Evolutionary conservation across 192 early-diverging fungal genomes (phyloP).

Genomic region (Linnemannia schmuckeri): DNA sequence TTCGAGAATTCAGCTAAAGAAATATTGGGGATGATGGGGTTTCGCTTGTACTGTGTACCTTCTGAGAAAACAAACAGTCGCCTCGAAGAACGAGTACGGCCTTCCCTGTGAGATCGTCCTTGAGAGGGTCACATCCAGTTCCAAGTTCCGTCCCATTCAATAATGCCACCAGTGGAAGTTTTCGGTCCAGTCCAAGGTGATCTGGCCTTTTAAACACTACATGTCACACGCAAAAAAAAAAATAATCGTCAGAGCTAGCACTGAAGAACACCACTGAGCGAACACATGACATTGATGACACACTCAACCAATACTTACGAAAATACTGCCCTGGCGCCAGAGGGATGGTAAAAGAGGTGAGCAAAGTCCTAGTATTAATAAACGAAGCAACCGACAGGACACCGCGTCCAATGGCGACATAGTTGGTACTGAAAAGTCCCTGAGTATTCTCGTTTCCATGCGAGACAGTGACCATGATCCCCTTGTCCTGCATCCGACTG

Average conservation of each 20-base stretch:
- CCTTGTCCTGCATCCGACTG: slow-evolving; percentile 41
- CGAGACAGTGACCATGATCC: slow-evolving; percentile 67
- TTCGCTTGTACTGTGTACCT: slow-evolving; percentile 1
- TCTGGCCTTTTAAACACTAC: slow-evolving; percentile 14
- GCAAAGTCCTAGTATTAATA: slow-evolving; percentile 55
- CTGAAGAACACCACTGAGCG: too few relatives aligned
- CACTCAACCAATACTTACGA: slow-evolving; percentile 2
- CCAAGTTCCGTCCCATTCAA: slow-evolving; percentile 51
- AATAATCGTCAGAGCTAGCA: not conserved
- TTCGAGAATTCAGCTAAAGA: not conserved
- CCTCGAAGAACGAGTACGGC: slow-evolving; percentile 75
- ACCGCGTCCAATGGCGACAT: slow-evolving; percentile 63
- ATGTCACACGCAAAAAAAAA: not conserved
- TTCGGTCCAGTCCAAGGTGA: slow-evolving; percentile 13
- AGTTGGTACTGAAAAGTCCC: slow-evolving; percentile 69
- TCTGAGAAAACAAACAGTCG: slow-evolving; percentile 67
- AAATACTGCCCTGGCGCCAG: slow-evolving; percentile 10
- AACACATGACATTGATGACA: too few relatives aligned
- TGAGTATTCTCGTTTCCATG: slow-evolving; percentile 73
- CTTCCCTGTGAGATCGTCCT: slow-evolving; percentile 58
- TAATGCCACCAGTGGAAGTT: slow-evolving; percentile 52
- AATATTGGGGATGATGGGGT: not conserved
- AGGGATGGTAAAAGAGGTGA: slow-evolving; percentile 39
- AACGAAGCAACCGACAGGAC: slow-evolving; percentile 70
- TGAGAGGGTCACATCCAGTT: slow-evolving; percentile 65